Evolutionary conservation across 1,284 basidiomycete genomes (phyloP), one percentile per base, ranked within the genome.

Genomic region (Limonomyces culmigenus): DNA sequence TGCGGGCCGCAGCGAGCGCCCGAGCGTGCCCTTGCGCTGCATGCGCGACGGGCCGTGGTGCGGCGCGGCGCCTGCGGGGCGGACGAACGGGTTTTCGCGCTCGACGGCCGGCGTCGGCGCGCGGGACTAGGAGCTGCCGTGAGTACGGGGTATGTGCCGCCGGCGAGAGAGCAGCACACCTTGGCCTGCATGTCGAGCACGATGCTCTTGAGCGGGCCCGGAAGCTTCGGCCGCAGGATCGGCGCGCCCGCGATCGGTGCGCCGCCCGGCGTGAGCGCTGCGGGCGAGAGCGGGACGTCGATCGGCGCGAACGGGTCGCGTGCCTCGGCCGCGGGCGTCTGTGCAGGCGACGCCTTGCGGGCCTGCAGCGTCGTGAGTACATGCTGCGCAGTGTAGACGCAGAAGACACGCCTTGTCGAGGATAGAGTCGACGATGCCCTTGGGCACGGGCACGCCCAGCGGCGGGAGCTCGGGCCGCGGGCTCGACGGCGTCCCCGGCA

Each of bases 161-260:
- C 17, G 30, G 4, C 20, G 4, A 38, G 18, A 38, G 21, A 29
- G 5, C 19, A 20, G 14, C 19, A 45, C 50, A 70, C 70, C 59
- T 76, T 78, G 50, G 66, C 69, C 43, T 62, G 69, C 34, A 84
- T 63, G 52, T 84, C 80, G 10, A 84, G 77, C 31, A 85, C 74
- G 42, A 85, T 83, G 45, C 77, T 80, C 51, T 59, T 68, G 35
- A 74, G 48, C 0, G 70, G 69, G 0, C 41, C 47, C 14, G n/a
- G n/a, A n/a, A n/a, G n/a, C n/a, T n/a, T n/a, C n/a, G n/a, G n/a
- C n/a, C n/a, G n/a, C n/a, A n/a, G n/a, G n/a, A n/a, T n/a, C n/a
- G 46, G 35, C 2, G 49, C 36, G 25, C 25, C 25, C n/a, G n/a
- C n/a, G n/a, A n/a, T n/a, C n/a, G n/a, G n/a, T n/a, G n/a, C n/a